phyloP scores from a whole-genome alignment of 2,329 filamentous ascomycete species.

The Penicillium sp. region DNA sequence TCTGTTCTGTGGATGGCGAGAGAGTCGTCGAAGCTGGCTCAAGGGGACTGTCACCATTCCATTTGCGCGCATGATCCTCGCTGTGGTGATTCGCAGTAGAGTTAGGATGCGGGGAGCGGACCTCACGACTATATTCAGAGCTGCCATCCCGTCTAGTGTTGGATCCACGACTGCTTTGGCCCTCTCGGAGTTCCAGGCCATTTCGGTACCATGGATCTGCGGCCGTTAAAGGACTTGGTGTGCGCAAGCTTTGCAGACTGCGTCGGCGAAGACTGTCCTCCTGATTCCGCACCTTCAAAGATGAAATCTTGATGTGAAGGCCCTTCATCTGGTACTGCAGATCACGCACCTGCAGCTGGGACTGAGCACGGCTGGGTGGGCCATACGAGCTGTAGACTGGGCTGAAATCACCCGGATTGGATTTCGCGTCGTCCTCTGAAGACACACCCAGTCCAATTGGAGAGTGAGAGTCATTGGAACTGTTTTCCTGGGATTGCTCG shows the following conservation, averaged over 20 bases:
- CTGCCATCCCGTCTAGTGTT: constrained; percentile 34
- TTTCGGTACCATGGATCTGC: constrained; percentile 56
- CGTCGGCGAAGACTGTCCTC: constrained; percentile 72
- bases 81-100: constrained; percentile 8
- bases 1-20: not conserved
- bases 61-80: constrained; percentile 2
- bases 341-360: constrained; percentile 66
- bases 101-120: constrained; percentile 20
- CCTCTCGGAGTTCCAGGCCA: constrained; percentile 34
- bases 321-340: constrained; percentile 81
- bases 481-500: constrained; percentile 13
- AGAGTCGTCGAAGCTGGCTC: not conserved
- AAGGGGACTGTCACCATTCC: constrained; percentile 3
- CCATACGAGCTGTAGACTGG: constrained; percentile 36
- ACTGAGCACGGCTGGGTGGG: constrained; percentile 60
- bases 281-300: constrained; percentile 68
- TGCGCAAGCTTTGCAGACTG: constrained; percentile 69
- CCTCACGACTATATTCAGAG: constrained; percentile 24
- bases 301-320: constrained; percentile 78
- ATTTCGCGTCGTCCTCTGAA: constrained; percentile 24
- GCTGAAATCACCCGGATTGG: constrained; percentile 32
- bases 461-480: constrained; percentile 21
- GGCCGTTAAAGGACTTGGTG: constrained; percentile 73
- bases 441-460: constrained; percentile 28
- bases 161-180: constrained; percentile 33